Base-by-base conservation (phyloP, 176 grass and related monocot species). In the Guadua angustifolia region DNA sequence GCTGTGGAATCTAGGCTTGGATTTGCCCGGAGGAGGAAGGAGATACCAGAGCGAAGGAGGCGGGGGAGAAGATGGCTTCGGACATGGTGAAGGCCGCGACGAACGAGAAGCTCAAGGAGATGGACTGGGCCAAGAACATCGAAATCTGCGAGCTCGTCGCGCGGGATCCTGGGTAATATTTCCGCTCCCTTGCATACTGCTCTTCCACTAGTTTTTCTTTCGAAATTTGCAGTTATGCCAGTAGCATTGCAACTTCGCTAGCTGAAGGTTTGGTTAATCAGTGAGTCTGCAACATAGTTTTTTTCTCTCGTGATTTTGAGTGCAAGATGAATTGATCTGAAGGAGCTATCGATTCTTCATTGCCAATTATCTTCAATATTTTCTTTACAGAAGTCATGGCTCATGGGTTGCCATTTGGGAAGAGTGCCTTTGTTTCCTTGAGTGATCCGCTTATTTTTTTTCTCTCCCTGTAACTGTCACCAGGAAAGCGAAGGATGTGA, bases 111-210 rank as follows among this genome's bases (percentile, higher is more conserved):
- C 86, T 99, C 67, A 95, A 95, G 73, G 96, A 95, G 81, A 94
- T 87, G 78, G 96, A 99, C 67, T 99, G 96, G 96, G 86, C 74
- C 4, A 99, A 91, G 82, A 99, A 94, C 74, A 99, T 99, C 60
- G 93, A 99, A 93, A 99, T 99, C 68, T 99, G 96, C 47, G 96
- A 99, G 85, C 96, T 99, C 71, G 89, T 95, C 72, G 84, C 88
- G 44, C 85, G 68, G 43, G 96, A 99, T 88, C 89, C 87, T 44
- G 91, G 88, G 96, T 95, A 94, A 49, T 58, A 50, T 87, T 51
- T 40, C 29, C 72, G 55, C 78, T 68, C 78, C 33, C 38, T 61
- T 74, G 57, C 57, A 18, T 39, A 47, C 16, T 78, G 43, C 58
- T 15, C 9, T 32, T 19, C 15, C 19, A 32, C 77, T 67, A 19